phyloP scores from a whole-genome alignment of 2,329 filamentous ascomycete genomes.

The Didymellaceae sp. region DNA sequence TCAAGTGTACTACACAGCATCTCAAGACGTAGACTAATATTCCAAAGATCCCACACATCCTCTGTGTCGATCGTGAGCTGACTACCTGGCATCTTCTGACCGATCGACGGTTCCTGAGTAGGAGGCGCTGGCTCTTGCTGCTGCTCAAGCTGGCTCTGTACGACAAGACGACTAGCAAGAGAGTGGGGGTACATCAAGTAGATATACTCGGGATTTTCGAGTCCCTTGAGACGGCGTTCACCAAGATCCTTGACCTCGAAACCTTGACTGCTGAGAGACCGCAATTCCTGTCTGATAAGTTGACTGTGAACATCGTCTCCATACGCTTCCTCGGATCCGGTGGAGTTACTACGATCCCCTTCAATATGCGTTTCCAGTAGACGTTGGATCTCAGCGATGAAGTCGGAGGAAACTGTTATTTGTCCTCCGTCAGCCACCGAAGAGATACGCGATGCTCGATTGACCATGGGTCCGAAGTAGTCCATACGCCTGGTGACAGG shows the following conservation, averaged over 20 bases:
- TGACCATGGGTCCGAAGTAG: slow-evolving; percentile 99
- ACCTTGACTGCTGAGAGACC: slow-evolving; percentile 85
- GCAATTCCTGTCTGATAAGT: slow-evolving; percentile 84
- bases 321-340: slow-evolving; percentile 74
- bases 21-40: slow-evolving; percentile 84
- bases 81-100: slow-evolving; percentile 67
- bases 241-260: slow-evolving; percentile 98
- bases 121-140: slow-evolving; percentile 50
- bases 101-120: slow-evolving; percentile 57
- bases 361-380: slow-evolving; percentile 90
- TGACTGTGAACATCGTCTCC: slow-evolving; percentile 77
- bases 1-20: slow-evolving; percentile 93
- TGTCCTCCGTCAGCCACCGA: slow-evolving; percentile 95
- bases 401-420: slow-evolving; percentile 95
- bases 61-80: slow-evolving; percentile 82
- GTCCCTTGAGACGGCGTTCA: slow-evolving; percentile 91
- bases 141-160: slow-evolving; percentile 63
- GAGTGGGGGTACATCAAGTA: slow-evolving; percentile 95
- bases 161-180: slow-evolving; percentile 78
- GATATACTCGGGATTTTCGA: slow-evolving; percentile 95
- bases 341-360: slow-evolving; percentile 72
- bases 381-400: slow-evolving; percentile 93
- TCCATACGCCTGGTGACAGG: slow-evolving; percentile 98
- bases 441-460: slow-evolving; percentile 92
- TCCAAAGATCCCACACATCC: slow-evolving; percentile 88